Evolutionary conservation across 768 basidiomycete genomes (phyloP).

Genomic region (Hericium erinaceus): DNA sequence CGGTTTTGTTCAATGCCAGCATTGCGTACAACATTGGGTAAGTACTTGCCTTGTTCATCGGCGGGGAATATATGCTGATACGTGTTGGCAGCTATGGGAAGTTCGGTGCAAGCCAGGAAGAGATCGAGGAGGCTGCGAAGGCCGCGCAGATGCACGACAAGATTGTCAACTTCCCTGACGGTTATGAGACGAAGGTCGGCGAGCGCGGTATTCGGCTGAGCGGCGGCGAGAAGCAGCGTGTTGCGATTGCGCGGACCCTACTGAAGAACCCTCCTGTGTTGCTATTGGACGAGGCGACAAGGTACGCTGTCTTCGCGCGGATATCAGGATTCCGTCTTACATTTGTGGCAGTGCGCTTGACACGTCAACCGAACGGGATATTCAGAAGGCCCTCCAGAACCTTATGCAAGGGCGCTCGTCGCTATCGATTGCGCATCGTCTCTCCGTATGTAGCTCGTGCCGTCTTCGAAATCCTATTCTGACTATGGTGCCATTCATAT

Average conservation of each 20-base stretch:
- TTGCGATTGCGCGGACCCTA: conserved; percentile 80
- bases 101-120: conserved; percentile 57
- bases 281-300: conserved; percentile 71
- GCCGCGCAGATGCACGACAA: conserved; percentile 86
- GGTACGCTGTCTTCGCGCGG: conserved; percentile 26
- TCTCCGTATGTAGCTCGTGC: conserved; percentile 46
- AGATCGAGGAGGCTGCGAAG: conserved; percentile 70
- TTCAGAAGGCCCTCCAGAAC: conserved; percentile 80
- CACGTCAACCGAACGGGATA: conserved; percentile 84
- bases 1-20: conserved; percentile 61
- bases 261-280: conserved; percentile 80
- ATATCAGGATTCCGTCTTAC: background rate
- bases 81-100: conserved; percentile 59
- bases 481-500: conserved; percentile 9
- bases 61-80: background rate
- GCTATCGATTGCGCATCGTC: conserved; percentile 71
- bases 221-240: conserved; percentile 87
- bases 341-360: conserved; percentile 57
- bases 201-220: conserved; percentile 79
- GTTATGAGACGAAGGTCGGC: conserved; percentile 83
- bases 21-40: conserved; percentile 70
- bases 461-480: background rate
- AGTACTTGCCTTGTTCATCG: conserved; percentile 11
- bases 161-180: conserved; percentile 76
- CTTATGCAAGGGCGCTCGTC: conserved; percentile 66